These are phyloP conservation scores for Cyberlindnera veronae DNA, from an alignment of 805 yeast species.

Conservation along the genomic window DNA sequence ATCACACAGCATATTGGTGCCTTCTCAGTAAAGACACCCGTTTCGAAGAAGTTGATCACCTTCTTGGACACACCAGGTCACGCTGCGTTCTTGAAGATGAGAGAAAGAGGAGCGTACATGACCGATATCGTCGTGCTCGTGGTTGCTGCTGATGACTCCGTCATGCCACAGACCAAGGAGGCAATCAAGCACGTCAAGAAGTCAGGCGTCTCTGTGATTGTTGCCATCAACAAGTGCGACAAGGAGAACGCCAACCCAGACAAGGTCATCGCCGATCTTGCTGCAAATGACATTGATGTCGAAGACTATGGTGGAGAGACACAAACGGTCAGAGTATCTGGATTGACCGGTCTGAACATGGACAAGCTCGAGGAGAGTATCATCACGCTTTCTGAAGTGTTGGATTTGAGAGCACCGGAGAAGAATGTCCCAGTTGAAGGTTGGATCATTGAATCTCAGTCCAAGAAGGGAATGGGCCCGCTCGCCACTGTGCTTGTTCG, in stretches of 20 bases:
- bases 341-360: slow-evolving; percentile 86
- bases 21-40: slow-evolving; percentile 78
- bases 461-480: slow-evolving; percentile 78
- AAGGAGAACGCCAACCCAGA: slow-evolving; percentile 72
- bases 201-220: slow-evolving; percentile 78
- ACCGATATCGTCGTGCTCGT: slow-evolving; percentile 92
- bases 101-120: slow-evolving; percentile 92
- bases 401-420: slow-evolving; percentile 65
- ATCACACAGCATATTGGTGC: slow-evolving; percentile 99
- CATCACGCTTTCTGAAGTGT: slow-evolving; percentile 76
- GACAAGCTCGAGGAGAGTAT: slow-evolving; percentile 87
- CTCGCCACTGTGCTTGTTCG: slow-evolving; percentile 82
- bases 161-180: slow-evolving; percentile 95
- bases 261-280: slow-evolving; percentile 72
- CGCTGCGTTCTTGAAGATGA: slow-evolving; percentile 93
- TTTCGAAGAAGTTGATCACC: slow-evolving; percentile 72
- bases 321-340: slow-evolving; percentile 84
- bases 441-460: slow-evolving; percentile 82
- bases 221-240: slow-evolving; percentile 92
- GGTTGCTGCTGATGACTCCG: slow-evolving; percentile 96
- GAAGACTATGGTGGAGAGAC: slow-evolving; percentile 96
- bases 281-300: slow-evolving; percentile 72
- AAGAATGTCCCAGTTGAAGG: slow-evolving; percentile 63
- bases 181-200: slow-evolving; percentile 90
- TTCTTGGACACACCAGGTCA: slow-evolving; percentile 98